A percentile compares a stretch with the other conserved stretches of the same genome.
Conservation (phyloP, 2,329 filamentous ascomycete genomes). For the Aspergillus novoparasiticus region DNA sequence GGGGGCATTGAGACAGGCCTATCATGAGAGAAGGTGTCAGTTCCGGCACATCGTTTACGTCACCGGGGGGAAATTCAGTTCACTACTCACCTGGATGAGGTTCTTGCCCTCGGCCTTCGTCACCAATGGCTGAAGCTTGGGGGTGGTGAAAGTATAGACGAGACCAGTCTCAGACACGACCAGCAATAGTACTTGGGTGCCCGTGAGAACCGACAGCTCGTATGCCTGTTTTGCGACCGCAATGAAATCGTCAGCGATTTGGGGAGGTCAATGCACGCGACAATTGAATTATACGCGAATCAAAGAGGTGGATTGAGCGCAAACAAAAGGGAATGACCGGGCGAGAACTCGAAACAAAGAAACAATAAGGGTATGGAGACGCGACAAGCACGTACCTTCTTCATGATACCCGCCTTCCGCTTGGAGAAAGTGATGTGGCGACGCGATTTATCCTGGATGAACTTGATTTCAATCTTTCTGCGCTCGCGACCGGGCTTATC, state of each 20-base stretch:
- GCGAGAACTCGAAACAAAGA: background rate
- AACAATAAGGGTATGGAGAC: constrained; percentile 15
- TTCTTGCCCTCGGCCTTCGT: constrained; percentile 99
- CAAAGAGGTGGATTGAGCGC: background rate
- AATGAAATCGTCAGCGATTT: constrained; percentile 19
- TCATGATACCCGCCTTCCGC: constrained; percentile 99
- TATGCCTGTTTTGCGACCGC: constrained; percentile 69
- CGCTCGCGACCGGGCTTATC: constrained; percentile 97
- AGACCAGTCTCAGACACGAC: constrained; percentile 97
- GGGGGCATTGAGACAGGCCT: constrained; percentile 96
- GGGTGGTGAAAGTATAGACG: constrained; percentile 97
- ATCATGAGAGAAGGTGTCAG: constrained; percentile 9
- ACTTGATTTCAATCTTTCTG: constrained; percentile 99
- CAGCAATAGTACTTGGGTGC: constrained; percentile 93
- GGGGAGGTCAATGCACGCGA: constrained; percentile 3
- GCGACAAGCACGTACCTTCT: constrained; percentile 73
- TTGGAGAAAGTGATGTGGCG: constrained; percentile 99
- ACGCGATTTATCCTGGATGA: constrained; percentile 99
- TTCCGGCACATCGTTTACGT: background rate
- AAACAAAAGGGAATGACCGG: background rate
- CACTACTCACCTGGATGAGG: constrained; percentile 83
- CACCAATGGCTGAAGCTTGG: constrained; percentile 95
- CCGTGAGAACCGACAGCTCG: constrained; percentile 94
- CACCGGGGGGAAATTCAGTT: background rate
- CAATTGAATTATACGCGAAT: background rate